Base-by-base conservation (phyloP, 805 yeast species). In the Ogataea populi-albae region DNA sequence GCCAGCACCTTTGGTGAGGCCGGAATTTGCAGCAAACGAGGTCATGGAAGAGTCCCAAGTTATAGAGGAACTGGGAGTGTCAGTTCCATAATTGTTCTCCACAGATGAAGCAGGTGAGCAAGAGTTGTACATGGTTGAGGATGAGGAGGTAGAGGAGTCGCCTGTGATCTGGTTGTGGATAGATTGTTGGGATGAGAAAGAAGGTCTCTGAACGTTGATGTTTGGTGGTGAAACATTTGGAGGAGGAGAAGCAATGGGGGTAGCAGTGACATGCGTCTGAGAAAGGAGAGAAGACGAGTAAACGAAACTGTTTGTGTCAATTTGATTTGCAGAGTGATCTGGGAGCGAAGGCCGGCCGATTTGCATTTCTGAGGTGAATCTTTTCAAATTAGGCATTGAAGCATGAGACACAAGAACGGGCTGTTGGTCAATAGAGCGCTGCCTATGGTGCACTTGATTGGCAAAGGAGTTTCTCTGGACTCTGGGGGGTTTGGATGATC, bases 401-500 rank as follows among this genome's bases (percentile, higher is more conserved):
- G 26, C 12, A 32, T 34, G 34, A 11, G 27, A 16, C 17, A 31
- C 23, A 17, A 35, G 24, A 12, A 6, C 19, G n/a, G 29, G n/a
- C n/a, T n/a, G n/a, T n/a, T n/a, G n/a, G n/a, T n/a, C n/a, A n/a
- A n/a, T n/a, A n/a, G n/a, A n/a, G n/a, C n/a, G n/a, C n/a, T n/a
- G n/a, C n/a, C n/a, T n/a, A n/a, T n/a, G n/a, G n/a, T n/a, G n/a
- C n/a, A n/a, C 18, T 26, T 17, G 23, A 15, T 29, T 29, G 17
- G 32, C n/a, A 17, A 26, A 6, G 2, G 37, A 30, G 23, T 31
- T 15, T 35, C 46, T 37, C 14, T 34, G 42, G 27, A 36, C 32
- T 23, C 35, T 65, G 26, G 47, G 46, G 6, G 75, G 75, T 34
- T 66, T 59, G 20, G 59, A 48, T 7, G 59, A 38, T 35, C 73